Evolutionary conservation across 345 rosid species (phyloP).

Genomic region (Pugionium cornutum): DNA sequence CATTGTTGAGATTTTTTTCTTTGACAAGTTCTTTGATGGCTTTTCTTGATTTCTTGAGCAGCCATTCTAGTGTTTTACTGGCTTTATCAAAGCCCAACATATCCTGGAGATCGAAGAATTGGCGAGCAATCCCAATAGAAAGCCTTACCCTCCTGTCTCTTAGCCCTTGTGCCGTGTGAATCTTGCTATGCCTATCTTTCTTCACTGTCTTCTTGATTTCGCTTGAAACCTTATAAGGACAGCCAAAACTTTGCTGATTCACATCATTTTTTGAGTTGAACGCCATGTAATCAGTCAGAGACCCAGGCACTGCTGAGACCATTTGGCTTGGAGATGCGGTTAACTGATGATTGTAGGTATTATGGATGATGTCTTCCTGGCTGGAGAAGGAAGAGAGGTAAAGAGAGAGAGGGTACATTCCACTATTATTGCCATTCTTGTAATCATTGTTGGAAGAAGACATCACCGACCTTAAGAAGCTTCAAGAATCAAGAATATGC

Average conservation of each 20-base stretch:
- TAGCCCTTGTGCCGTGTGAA: slow-evolving; percentile 69
- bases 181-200: slow-evolving; percentile 80
- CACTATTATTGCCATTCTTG: slow-evolving; percentile 23
- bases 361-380: slow-evolving; percentile 27
- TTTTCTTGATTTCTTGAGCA: slow-evolving; percentile 56
- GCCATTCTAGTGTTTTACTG: slow-evolving; percentile 84
- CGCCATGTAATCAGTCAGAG: slow-evolving; percentile 31
- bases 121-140: slow-evolving; percentile 65
- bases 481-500: slow-evolving; percentile 5
- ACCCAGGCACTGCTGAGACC: slow-evolving; percentile 31
- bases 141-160: slow-evolving; percentile 87
- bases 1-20: slow-evolving; percentile 29
- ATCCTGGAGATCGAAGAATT: slow-evolving; percentile 87
- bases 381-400: slow-evolving; percentile 37
- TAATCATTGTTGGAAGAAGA: slow-evolving; percentile 32
- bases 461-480: slow-evolving; percentile 20
- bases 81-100: slow-evolving; percentile 82
- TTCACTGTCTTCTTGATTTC: slow-evolving; percentile 41
- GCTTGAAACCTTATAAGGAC: slow-evolving; percentile 23
- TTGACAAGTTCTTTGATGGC: slow-evolving; percentile 53
- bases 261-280: slow-evolving; percentile 27
- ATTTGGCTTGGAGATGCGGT: slow-evolving; percentile 24
- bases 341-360: slow-evolving; percentile 30
- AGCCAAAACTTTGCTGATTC: slow-evolving; percentile 20
- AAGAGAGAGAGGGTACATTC: slow-evolving; percentile 35